Conservation (phyloP, 495 filamentous ascomycete genomes). For the Elasticomyces elasticus region DNA sequence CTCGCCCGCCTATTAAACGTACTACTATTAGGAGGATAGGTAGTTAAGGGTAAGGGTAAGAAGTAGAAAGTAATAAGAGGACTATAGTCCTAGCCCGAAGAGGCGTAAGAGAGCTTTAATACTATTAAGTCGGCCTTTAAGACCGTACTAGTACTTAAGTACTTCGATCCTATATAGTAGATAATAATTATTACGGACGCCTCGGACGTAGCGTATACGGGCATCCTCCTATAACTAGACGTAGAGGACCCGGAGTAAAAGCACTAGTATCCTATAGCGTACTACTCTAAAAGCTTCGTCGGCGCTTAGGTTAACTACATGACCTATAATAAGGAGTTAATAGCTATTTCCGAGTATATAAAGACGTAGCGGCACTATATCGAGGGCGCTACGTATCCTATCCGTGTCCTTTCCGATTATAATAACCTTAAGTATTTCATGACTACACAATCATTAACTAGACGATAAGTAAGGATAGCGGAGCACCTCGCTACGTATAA, state of each 20-base stretch:
- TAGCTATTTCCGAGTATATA: conserved; percentile 9
- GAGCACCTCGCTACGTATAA: conserved; percentile 27
- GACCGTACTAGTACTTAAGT: background rate
- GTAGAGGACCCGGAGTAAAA: background rate
- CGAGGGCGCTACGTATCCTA: background rate
- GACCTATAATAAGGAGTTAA: conserved; percentile 13
- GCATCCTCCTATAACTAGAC: conserved; percentile 2
- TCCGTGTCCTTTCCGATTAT: conserved; percentile 14
- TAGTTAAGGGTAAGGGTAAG: background rate
- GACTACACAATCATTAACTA: conserved; percentile 19
- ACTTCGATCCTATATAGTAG: background rate
- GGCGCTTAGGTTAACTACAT: conserved; percentile 8
- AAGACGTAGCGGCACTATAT: conserved; percentile 6
- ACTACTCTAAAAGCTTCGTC: conserved; percentile 5
- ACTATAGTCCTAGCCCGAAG: too few species aligned
- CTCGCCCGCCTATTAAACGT: conserved; percentile 10
- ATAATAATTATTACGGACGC: conserved; percentile 11
- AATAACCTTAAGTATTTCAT: conserved; percentile 16
- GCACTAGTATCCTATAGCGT: conserved; percentile 8
- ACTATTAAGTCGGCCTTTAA: background rate
- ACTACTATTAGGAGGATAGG: background rate
- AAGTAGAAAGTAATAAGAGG: too few species aligned
- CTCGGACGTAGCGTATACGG: conserved; percentile 19
- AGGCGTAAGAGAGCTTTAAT: too few species aligned
- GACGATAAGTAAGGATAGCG: conserved; percentile 20